Conservation (phyloP, 2,329 filamentous ascomycete species). For the Ophiocordyceps camponoti-rufipedis region DNA sequence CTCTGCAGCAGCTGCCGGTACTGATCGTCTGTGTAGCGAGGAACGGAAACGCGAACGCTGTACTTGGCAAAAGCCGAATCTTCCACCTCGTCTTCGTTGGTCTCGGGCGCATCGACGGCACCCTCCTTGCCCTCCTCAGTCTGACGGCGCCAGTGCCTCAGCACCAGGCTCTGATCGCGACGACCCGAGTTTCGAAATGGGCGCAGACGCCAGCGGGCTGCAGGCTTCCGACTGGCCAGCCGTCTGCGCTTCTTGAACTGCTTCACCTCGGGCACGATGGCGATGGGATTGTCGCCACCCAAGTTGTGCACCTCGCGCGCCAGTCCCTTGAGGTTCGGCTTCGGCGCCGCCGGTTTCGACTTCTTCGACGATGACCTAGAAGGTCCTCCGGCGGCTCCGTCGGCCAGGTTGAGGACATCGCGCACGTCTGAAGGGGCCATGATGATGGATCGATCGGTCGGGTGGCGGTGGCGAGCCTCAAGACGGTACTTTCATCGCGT, state of each 20-base stretch:
- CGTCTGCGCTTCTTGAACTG: constrained; percentile 39
- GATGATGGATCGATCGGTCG: neutral
- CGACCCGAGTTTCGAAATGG: constrained; percentile 67
- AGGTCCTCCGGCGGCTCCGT: constrained; percentile 21
- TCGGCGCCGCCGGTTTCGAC: constrained; percentile 45
- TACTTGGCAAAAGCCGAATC: constrained; percentile 66
- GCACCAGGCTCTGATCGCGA: constrained; percentile 42
- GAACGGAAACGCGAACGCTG: constrained; percentile 63
- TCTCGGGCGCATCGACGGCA: constrained; percentile 3
- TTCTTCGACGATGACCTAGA: constrained; percentile 49
- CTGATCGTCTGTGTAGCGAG: constrained; percentile 72
- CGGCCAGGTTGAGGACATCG: constrained; percentile 71
- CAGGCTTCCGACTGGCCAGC: constrained; percentile 34
- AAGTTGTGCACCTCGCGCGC: constrained; percentile 48
- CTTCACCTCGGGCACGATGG: constrained; percentile 42
- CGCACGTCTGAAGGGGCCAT: constrained; percentile 65
- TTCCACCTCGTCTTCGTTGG: constrained; percentile 17
- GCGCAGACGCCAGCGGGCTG: constrained; percentile 45
- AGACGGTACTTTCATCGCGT: neutral
- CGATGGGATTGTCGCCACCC: constrained; percentile 47
- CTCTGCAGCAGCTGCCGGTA: constrained; percentile 60
- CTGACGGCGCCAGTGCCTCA: constrained; percentile 66
- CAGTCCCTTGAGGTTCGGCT: constrained; percentile 42
- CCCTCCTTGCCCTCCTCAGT: constrained; percentile 19
- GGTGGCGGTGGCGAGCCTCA: neutral